A percentile compares a stretch with the other conserved stretches of the same genome.
These are phyloP conservation scores for Avena sativa DNA, from an alignment of 176 grass and related monocot species.

Conservation along the genomic window DNA sequence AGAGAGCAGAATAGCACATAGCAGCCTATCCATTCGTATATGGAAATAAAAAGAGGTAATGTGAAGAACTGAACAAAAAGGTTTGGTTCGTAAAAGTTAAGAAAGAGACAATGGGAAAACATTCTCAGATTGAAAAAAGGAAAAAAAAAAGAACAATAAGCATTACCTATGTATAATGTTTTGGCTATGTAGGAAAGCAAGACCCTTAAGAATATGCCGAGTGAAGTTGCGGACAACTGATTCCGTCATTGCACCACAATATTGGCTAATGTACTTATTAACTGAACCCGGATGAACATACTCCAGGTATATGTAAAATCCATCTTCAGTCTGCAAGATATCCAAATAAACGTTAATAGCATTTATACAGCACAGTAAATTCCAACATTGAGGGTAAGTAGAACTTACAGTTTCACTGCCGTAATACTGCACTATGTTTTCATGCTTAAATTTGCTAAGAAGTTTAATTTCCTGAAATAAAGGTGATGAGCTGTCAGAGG, in stretches of 20 bases:
- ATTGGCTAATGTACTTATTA: slow-evolving; percentile 83
- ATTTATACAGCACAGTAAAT: slow-evolving; percentile 31
- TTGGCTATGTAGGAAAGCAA: slow-evolving; percentile 89
- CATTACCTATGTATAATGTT: slow-evolving; percentile 64
- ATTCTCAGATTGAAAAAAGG: not conserved
- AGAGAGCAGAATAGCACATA: not conserved
- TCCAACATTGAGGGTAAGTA: not conserved
- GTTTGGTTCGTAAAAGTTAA: slow-evolving; percentile 14
- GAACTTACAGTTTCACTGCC: slow-evolving; percentile 89
- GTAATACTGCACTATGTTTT: slow-evolving; percentile 96
- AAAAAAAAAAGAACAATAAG: slow-evolving; percentile 32
- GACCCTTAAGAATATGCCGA: slow-evolving; percentile 87
- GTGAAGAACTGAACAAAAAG: not conserved
- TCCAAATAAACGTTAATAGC: slow-evolving; percentile 37
- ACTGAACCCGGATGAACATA: slow-evolving; percentile 98
- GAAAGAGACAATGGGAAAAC: not conserved
- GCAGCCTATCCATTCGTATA: slow-evolving; percentile 10
- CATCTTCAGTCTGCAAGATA: slow-evolving; percentile 55
- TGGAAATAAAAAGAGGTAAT: slow-evolving; percentile 23
- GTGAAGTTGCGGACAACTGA: slow-evolving; percentile 88
- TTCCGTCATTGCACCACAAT: slow-evolving; percentile 89
- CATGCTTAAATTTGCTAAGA: slow-evolving; percentile 97
- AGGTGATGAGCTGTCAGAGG: slow-evolving; percentile 35
- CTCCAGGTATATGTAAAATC: slow-evolving; percentile 94
- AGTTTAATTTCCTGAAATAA: slow-evolving; percentile 90